A percentile compares a stretch with the other conserved stretches of the same genome.
Evolutionary conservation across 306 rosid genomes (phyloP).

Genomic region (Vigna radiata): DNA sequence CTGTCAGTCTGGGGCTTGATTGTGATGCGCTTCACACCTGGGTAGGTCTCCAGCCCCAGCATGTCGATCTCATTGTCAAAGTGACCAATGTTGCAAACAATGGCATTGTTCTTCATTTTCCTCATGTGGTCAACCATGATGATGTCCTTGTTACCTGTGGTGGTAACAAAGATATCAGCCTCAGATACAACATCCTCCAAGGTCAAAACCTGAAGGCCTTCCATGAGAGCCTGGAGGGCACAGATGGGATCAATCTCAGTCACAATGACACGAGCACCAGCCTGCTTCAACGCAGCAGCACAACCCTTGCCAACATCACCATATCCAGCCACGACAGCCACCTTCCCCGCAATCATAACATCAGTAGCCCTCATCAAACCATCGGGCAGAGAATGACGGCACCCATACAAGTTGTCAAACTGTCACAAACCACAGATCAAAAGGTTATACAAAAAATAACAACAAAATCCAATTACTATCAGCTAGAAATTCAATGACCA

Average conservation of each 20-base stretch:
- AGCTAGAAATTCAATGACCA: slow-evolving; percentile 14
- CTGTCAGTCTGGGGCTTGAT: slow-evolving; percentile 99
- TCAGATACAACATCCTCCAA: slow-evolving; percentile 70
- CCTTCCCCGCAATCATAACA: slow-evolving; percentile 98
- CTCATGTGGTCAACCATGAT: slow-evolving; percentile 86
- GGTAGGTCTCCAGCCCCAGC: slow-evolving; percentile 76
- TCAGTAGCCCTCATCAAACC: slow-evolving; percentile 99
- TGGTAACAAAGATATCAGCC: slow-evolving; percentile 95
- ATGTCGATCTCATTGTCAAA: slow-evolving; percentile 96
- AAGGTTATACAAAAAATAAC: background rate
- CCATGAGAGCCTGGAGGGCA: slow-evolving; percentile 99
- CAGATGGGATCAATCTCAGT: slow-evolving; percentile 98
- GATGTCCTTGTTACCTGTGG: slow-evolving; percentile 99
- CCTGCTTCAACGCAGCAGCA: slow-evolving; percentile 95
- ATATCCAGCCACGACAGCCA: slow-evolving; percentile 80
- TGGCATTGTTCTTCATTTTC: slow-evolving; percentile 99
- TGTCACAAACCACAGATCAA: slow-evolving; percentile 43
- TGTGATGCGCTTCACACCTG: slow-evolving; percentile 91
- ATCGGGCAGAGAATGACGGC: slow-evolving; percentile 99
- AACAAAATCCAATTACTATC: slow-evolving; percentile 6
- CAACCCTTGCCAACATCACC: slow-evolving; percentile 99
- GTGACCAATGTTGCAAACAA: slow-evolving; percentile 97
- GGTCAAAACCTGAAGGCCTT: slow-evolving; percentile 83
- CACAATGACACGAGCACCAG: slow-evolving; percentile 96
- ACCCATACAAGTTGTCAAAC: slow-evolving; percentile 99